Evolutionary conservation across 164 flowering plant species (phyloP), one percentile per base, ranked within the genome.

Genomic region (Vitis rupestris): DNA sequence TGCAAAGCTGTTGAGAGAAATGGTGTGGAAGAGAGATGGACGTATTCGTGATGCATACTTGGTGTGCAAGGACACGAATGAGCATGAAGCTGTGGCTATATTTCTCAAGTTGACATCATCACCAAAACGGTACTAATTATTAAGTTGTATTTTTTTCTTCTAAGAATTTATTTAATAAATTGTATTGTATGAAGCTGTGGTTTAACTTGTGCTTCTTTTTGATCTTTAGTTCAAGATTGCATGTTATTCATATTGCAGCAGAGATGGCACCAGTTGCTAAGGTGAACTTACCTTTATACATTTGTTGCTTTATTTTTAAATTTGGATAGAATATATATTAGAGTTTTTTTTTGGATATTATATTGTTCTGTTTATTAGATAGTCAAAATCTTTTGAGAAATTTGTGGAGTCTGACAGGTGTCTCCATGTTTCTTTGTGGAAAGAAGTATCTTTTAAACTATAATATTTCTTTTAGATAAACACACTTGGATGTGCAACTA

Each of bases 261-360:
- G 99, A 94, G 82, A 94, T 94, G 97, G 99, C 99, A 62, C 99
- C 99, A 52, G 93, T 92, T 76, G 99, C 99, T 69, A 94, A 94
- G 95, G 98, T 92, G 76, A 78, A 68, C n/a, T 65, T 49, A 61
- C 49, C 14, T 48, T 61, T 12, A 10, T 12, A 30, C 9, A 17
- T 57, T 10, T 58, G 13, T 68, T 59, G 16, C 14, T 60, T 58
- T 53, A 31, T 49, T n/a, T 19, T 48, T 16, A 13, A 19, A 54
- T 53, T 60, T 47, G 10, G 19, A 7, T 17, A 50, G 3, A 73
- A 37, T 2, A 3, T 37, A 37, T 37, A 37, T 37, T 37, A 1
- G 27, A 23, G 44, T 37, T 37, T 37, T 37, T 53, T 16, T 48
- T 66, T 29, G 60, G 50, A 37, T 3, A 6, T 3, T 3, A 37